Evolutionary conservation across 148 eudicot genomes (phyloP).

Genomic region (Diospyros kaki): DNA sequence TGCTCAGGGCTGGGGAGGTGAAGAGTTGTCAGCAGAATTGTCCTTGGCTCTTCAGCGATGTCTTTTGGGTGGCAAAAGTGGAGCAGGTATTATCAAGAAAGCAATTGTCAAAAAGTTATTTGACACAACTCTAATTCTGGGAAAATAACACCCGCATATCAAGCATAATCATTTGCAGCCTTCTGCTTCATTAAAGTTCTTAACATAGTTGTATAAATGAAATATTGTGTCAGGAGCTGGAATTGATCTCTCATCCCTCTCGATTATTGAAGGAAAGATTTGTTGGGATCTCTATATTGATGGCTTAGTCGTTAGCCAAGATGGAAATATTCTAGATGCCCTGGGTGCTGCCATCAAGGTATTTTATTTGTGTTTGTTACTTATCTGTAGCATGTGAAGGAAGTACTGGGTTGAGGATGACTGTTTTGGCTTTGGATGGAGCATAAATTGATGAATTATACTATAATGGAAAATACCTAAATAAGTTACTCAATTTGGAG

Average conservation of each 20-base stretch:
- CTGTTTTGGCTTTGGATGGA: neutral
- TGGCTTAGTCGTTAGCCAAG: constrained; percentile 80
- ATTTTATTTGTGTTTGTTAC: constrained; percentile 5
- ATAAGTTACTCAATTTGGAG: neutral
- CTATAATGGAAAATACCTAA: neutral
- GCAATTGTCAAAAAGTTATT: neutral
- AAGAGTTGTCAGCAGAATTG: constrained; percentile 76
- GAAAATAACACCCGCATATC: neutral
- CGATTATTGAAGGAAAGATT: constrained; percentile 72
- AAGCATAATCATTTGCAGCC: neutral
- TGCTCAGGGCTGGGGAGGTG: constrained; percentile 95
- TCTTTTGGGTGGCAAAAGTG: constrained; percentile 81
- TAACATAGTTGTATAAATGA: neutral
- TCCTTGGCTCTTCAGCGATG: constrained; percentile 67
- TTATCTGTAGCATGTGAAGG: neutral
- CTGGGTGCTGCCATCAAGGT: constrained; percentile 98
- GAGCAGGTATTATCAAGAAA: constrained; percentile 43
- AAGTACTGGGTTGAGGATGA: neutral
- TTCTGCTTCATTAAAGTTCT: neutral
- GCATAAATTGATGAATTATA: neutral
- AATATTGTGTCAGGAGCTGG: constrained; percentile 69
- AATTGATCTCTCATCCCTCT: constrained; percentile 79
- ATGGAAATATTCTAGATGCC: constrained; percentile 93
- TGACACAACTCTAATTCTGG: neutral
- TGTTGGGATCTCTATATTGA: constrained; percentile 99